Base-by-base conservation (phyloP, 2,329 filamentous ascomycete species). In the Metarhizium rileyi region DNA sequence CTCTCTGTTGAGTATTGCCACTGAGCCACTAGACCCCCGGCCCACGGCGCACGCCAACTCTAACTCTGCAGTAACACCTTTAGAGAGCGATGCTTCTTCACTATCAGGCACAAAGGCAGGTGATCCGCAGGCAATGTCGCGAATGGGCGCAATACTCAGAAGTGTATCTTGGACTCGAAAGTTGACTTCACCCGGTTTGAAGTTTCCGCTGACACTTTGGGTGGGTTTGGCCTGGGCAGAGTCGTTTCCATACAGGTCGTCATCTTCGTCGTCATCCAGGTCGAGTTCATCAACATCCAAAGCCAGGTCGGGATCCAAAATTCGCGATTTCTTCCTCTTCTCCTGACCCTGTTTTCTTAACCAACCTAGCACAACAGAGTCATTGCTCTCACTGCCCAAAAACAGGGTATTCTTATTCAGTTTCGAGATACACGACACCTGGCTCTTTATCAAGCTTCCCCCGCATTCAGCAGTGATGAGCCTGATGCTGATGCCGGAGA, bases 321-420 rank as follows among this genome's bases (percentile, higher is more conserved):
- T 64, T 40, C 82, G 78, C 23, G 78, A 75, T 56, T 82, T 83
- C 56, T 80, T 85, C 48, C 81, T 80, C 57, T 83, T 83, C 46
- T 78, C 78, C 52, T 81, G 78, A 10, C 71, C 69, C 48, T 82
- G 77, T 56, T 84, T 85, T 54, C 79, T 78, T 35, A 79, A 81
- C 85, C 90, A 96, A 22, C 87, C 84, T 25, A 98, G 64, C 4
- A 98, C 75, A 1, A 87, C 65, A 0, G 91, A 94, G 57, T 97
- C 87, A 8, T 83, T 78, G 49, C 84, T 80, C 61, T 95, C 88
- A 59, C 88, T 95, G 12, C 91, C 93, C 23, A 95, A 68, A 61
- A 98, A 98, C 28, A 97, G 63, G 18, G 77, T 75, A 10, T 83
- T 81, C 48, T 80, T 79, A 4, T 81, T 79, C 3, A 97, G 64